Conservation (phyloP, 139 green algal species). For the Zygnema circumcarinatum region DNA sequence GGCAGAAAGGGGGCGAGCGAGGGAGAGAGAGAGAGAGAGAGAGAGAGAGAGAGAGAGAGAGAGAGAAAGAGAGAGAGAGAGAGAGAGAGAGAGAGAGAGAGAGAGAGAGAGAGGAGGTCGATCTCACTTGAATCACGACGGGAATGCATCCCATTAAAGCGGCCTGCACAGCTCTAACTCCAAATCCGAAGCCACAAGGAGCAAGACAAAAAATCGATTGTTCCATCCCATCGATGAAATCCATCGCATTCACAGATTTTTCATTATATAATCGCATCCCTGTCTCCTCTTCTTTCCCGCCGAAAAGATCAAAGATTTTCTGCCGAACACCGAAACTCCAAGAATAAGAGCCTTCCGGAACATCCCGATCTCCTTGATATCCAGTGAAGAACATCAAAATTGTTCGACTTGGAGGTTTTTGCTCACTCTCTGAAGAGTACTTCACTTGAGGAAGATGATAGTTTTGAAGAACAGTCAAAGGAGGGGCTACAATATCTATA, state of each 20-base stretch:
- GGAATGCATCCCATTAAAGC: conserved; percentile 63
- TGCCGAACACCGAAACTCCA: conserved; percentile 63
- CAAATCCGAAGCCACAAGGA: conserved; percentile 58
- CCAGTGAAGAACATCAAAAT: conserved; percentile 35
- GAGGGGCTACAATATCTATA: conserved; percentile 45
- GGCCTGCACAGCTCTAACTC: conserved; percentile 13
- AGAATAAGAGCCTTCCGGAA: background rate
- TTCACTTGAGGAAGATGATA: background rate
- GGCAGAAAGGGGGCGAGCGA: too few species aligned
- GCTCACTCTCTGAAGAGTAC: background rate
- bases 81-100: too few species aligned
- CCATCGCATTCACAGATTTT: background rate
- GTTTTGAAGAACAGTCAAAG: background rate
- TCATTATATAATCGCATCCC: background rate
- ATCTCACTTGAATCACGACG: conserved; percentile 61
- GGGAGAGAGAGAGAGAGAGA: too few species aligned
- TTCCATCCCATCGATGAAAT: conserved; percentile 20
- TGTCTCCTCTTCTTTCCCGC: background rate
- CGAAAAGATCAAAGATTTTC: conserved; percentile 43
- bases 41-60: too few species aligned
- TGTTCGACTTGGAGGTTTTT: background rate
- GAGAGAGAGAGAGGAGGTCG: too few species aligned
- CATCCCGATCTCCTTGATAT: background rate
- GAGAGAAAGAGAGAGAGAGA: too few species aligned
- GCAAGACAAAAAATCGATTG: conserved; percentile 57